Evolutionary conservation across 345 rosid genomes (phyloP).

Genomic region (Turnera subulata): DNA sequence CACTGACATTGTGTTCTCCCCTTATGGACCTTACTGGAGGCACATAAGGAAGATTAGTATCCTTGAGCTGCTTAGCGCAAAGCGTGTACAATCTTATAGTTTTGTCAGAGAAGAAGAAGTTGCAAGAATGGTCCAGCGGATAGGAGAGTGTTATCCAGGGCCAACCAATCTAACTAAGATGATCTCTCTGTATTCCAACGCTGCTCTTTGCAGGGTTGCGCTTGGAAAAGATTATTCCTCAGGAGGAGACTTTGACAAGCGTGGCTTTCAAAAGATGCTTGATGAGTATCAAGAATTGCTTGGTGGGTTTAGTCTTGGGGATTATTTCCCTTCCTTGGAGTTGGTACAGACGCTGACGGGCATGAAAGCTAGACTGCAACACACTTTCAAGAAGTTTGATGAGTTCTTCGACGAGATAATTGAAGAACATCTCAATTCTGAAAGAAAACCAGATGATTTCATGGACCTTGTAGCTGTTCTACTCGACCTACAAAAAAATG

Average conservation of each 20-base stretch:
- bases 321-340: slow-evolving; percentile 24
- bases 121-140: slow-evolving; percentile 9
- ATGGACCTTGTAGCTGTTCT: slow-evolving; percentile 22
- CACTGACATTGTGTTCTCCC: slow-evolving; percentile 20
- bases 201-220: slow-evolving; percentile 17
- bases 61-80: slow-evolving; percentile 20
- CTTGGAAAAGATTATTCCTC: slow-evolving; percentile 16
- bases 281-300: slow-evolving; percentile 28
- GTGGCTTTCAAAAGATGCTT: slow-evolving; percentile 48
- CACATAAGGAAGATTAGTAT: slow-evolving; percentile 19
- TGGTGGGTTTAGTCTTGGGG: slow-evolving; percentile 27
- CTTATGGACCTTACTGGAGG: slow-evolving; percentile 29
- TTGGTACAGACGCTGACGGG: slow-evolving; percentile 22
- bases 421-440: slow-evolving; percentile 11
- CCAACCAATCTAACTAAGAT: slow-evolving; percentile 16
- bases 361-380: slow-evolving; percentile 14
- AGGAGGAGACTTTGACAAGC: slow-evolving; percentile 29
- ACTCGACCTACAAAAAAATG: slow-evolving; percentile 18
- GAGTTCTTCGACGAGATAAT: slow-evolving; percentile 19
- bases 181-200: slow-evolving; percentile 19
- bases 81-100: slow-evolving; percentile 11
- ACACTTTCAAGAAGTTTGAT: slow-evolving; percentile 15
- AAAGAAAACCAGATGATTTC: slow-evolving; percentile 4
- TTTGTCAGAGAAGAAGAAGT: slow-evolving; percentile 23
- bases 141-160: slow-evolving; percentile 11